A percentile compares a stretch with the other conserved stretches of the same genome.
These are phyloP conservation scores for Cucumis sativus DNA, from an alignment of 306 rosid species.

Conservation along the genomic window DNA sequence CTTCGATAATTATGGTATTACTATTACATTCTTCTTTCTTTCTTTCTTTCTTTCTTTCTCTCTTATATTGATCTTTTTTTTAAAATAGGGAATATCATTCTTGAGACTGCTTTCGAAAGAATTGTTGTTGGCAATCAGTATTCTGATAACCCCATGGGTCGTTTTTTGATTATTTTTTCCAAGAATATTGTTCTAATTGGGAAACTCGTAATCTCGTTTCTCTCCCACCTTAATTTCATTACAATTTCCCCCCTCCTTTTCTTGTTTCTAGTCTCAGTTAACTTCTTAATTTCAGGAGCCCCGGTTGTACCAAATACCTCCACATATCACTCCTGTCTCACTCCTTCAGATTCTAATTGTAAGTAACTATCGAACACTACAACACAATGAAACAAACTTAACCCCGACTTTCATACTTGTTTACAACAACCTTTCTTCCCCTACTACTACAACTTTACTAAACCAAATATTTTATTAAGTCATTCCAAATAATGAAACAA, in stretches of 20 bases:
- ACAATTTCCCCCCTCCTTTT: too few species aligned
- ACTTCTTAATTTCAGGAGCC: constrained; percentile 32
- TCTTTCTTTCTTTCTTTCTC: too few species aligned
- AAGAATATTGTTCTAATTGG: constrained; percentile 81
- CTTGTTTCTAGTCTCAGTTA: too few species aligned
- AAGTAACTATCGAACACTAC: background rate
- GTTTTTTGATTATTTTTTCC: constrained; percentile 50
- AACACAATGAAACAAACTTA: too few species aligned
- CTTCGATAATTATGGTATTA: constrained; percentile 50
- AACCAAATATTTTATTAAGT: too few species aligned
- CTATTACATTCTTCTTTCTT: too few species aligned
- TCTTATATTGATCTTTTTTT: too few species aligned
- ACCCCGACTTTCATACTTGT: too few species aligned
- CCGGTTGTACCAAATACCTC: constrained; percentile 75
- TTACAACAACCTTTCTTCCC: too few species aligned
- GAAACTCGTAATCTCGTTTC: constrained; percentile 45
- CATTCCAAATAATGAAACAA: too few species aligned
- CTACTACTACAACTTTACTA: too few species aligned
- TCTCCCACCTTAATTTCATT: background rate
- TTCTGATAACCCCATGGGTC: constrained; percentile 74
- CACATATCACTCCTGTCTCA: constrained; percentile 64
- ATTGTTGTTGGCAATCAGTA: constrained; percentile 67
- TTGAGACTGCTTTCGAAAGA: constrained; percentile 80
- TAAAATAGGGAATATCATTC: constrained; percentile 55
- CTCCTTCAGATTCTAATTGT: constrained; percentile 27